Conservation (phyloP, 73 alveolate species). For the Vitrella brassicaformis region DNA sequence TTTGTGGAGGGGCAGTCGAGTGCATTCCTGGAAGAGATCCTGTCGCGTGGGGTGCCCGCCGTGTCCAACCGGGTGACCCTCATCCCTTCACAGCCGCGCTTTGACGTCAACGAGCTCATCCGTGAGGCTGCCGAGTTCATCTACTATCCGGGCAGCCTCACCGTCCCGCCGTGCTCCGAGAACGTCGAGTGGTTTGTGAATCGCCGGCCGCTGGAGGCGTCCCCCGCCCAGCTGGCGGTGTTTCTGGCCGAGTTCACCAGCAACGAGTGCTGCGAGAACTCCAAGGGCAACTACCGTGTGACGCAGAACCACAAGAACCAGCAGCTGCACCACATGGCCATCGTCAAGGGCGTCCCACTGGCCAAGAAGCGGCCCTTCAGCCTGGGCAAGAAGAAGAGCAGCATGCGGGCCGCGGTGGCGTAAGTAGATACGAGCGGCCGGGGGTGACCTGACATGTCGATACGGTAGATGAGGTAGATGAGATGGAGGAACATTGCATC, state of each 20-base stretch:
- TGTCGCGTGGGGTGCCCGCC: slow-evolving; percentile 14
- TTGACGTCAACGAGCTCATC: too few species aligned
- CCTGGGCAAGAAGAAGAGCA: too few species aligned
- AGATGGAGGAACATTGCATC: too few species aligned
- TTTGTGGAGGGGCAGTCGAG: slow-evolving; percentile 36
- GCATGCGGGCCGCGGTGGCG: too few species aligned
- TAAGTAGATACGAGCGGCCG: too few species aligned
- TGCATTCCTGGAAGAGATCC: slow-evolving; percentile 14
- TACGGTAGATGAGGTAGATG: too few species aligned
- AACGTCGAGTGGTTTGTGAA: slow-evolving; percentile 51
- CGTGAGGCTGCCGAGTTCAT: neutral
- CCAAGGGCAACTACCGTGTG: too few species aligned
- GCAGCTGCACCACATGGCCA: too few species aligned
- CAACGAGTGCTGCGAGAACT: slow-evolving; percentile 19
- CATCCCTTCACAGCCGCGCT: slow-evolving; percentile 18
- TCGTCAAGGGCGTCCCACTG: too few species aligned
- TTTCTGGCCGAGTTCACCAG: slow-evolving; percentile 28
- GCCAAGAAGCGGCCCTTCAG: too few species aligned
- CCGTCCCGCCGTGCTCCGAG: slow-evolving; percentile 55
- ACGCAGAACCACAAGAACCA: too few species aligned
- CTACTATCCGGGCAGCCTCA: slow-evolving; percentile 51
- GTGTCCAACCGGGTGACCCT: slow-evolving; percentile 20
- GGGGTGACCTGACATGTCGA: too few species aligned
- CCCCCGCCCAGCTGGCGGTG: slow-evolving; percentile 30
- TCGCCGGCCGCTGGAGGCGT: slow-evolving; percentile 33